A percentile compares a stretch with the other conserved stretches of the same genome.
Conservation (phyloP, 495 filamentous ascomycete species). For the Rhizodiscina lignyota region DNA sequence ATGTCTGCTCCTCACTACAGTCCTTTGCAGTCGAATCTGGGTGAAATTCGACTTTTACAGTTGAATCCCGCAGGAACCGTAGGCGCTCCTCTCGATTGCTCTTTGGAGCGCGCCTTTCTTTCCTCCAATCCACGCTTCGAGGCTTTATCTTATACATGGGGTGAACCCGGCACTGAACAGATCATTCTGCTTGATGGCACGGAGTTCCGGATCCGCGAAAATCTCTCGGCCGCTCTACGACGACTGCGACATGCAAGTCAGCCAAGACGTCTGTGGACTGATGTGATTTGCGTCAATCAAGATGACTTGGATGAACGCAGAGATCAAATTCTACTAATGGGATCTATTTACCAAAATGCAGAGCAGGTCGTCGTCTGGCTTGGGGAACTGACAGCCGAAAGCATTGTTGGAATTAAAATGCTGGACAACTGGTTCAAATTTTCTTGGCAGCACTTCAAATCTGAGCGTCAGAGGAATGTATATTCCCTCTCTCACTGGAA, state of each 20-base stretch:
- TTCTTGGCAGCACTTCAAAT: too few species aligned
- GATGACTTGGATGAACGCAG: constrained; percentile 13
- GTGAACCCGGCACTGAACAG: constrained; percentile 1
- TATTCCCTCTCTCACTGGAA: too few species aligned
- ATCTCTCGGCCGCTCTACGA: constrained; percentile 3
- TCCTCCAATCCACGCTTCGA: too few species aligned
- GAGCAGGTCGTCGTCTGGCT: constrained; percentile 18
- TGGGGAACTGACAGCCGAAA: constrained; percentile 9
- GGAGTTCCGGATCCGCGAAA: not conserved
- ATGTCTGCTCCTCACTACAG: too few species aligned
- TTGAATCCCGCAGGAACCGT: too few species aligned
- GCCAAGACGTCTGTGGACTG: constrained; percentile 15
- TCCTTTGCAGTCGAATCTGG: too few species aligned
- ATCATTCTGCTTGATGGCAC: constrained; percentile 2
- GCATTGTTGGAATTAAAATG: constrained; percentile 1
- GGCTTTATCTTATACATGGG: constrained; percentile 18
- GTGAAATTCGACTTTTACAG: too few species aligned
- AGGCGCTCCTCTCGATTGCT: too few species aligned
- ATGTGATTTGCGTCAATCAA: constrained; percentile 27
- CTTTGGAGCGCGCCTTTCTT: too few species aligned
- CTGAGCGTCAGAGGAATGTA: too few species aligned
- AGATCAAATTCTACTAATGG: constrained; percentile 21
- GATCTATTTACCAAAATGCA: constrained; percentile 18
- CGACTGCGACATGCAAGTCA: constrained; percentile 4
- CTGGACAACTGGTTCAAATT: too few species aligned